These are phyloP conservation scores for Basipetospora chlamydospora DNA, from an alignment of 2,329 filamentous ascomycete species.

Conservation along the genomic window DNA sequence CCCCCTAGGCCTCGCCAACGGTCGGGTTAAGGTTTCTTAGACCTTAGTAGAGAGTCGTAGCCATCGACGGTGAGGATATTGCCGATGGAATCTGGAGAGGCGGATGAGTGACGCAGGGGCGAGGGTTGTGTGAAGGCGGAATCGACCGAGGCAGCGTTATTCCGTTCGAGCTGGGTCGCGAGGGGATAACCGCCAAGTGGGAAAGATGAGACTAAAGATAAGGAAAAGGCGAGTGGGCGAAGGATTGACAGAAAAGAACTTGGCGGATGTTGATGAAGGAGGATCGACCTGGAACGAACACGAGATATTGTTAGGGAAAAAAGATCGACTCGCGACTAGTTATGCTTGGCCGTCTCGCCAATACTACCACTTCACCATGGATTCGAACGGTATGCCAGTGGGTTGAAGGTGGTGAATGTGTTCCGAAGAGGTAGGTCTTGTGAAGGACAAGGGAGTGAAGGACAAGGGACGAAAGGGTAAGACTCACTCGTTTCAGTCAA, in stretches of 20 bases:
- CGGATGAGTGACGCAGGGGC: not conserved
- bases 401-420: too few relatives aligned
- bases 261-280: too few relatives aligned
- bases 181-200: not conserved
- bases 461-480: too few relatives aligned
- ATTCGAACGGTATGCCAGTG: too few relatives aligned
- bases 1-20: not conserved
- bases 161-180: too few relatives aligned
- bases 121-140: not conserved
- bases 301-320: too few relatives aligned
- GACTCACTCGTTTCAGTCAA: too few relatives aligned
- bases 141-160: not conserved
- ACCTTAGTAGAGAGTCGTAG: slow-evolving; percentile 1
- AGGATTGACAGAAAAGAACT: not conserved
- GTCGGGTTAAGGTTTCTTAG: not conserved
- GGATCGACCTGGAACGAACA: not conserved
- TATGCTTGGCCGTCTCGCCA: too few relatives aligned
- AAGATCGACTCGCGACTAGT: slow-evolving; percentile 1
- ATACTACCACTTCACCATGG: too few relatives aligned
- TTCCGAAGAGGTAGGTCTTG: too few relatives aligned
- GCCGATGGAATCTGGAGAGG: not conserved
- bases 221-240: not conserved
- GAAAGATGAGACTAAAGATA: not conserved
- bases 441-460: too few relatives aligned
- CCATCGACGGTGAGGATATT: slow-evolving; percentile 2